Percentiles rank a stretch among this genome's conserved stretches.
Evolutionary conservation across 805 yeast species (phyloP).

Genomic region (Teunomyces kruisii): DNA sequence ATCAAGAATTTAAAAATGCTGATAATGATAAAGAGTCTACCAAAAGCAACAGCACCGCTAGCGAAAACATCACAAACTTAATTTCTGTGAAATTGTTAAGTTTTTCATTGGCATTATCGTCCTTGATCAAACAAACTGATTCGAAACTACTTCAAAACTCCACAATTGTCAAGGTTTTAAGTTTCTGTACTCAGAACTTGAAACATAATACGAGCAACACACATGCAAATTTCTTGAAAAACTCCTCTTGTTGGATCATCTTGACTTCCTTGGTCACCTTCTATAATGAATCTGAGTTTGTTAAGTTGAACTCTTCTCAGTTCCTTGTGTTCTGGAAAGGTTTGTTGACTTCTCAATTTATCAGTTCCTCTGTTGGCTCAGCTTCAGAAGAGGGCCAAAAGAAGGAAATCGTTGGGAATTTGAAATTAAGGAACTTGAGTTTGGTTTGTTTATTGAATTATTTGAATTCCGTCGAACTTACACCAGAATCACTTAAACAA

Average conservation of each 20-base stretch:
- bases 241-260: constrained; percentile 42
- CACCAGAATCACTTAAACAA: constrained; percentile 43
- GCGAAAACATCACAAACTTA: constrained; percentile 19
- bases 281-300: constrained; percentile 41
- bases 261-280: constrained; percentile 40
- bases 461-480: constrained; percentile 33
- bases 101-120: constrained; percentile 35
- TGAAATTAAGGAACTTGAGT: constrained; percentile 38
- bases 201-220: constrained; percentile 32
- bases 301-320: constrained; percentile 43
- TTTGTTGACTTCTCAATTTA: constrained; percentile 42
- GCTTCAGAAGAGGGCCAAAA: constrained; percentile 18
- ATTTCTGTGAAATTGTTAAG: constrained; percentile 25
- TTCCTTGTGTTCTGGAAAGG: constrained; percentile 45
- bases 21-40: constrained; percentile 8
- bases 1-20: constrained; percentile 23
- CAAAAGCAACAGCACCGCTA: constrained; percentile 4
- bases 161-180: constrained; percentile 39
- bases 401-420: constrained; percentile 32
- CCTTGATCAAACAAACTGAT: constrained; percentile 37
- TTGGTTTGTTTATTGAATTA: constrained; percentile 41
- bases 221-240: constrained; percentile 21
- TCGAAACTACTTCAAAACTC: constrained; percentile 36
- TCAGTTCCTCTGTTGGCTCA: constrained; percentile 21
- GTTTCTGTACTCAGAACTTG: constrained; percentile 46